Conservation (phyloP, 805 yeast species). For the Saccharomycopsis olivae region DNA sequence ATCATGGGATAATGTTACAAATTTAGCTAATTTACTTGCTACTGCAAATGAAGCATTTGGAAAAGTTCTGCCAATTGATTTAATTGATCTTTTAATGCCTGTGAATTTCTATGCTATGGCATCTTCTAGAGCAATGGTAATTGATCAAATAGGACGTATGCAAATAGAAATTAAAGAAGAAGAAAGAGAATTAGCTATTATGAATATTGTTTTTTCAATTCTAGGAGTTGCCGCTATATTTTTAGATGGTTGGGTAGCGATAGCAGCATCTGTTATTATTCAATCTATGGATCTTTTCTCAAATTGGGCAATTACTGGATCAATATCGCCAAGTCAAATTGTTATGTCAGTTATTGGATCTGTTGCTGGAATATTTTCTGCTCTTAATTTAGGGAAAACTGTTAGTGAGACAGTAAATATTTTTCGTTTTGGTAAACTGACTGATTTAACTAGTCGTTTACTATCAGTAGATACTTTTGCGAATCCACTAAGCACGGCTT, state of each 20-base stretch:
- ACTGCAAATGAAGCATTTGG: conserved; percentile 3
- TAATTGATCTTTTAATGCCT: conserved; percentile 8
- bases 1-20: conserved; percentile 3
- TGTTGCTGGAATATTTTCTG: background rate
- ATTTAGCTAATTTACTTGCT: conserved; percentile 5
- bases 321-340: background rate
- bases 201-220: conserved; percentile 10
- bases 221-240: conserved; percentile 10
- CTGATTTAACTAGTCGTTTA: too few relatives aligned
- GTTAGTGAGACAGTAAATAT: too few relatives aligned
- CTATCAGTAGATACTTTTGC: too few relatives aligned
- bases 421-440: too few relatives aligned
- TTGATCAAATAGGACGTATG: conserved; percentile 3
- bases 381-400: too few relatives aligned
- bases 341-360: background rate
- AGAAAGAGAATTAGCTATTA: conserved; percentile 8
- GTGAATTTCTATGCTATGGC: conserved; percentile 3
- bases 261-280: conserved; percentile 1
- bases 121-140: conserved; percentile 3
- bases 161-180: background rate
- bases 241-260: conserved; percentile 6
- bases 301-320: conserved; percentile 5
- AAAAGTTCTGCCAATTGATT: conserved; percentile 5
- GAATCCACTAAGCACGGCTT: too few relatives aligned
- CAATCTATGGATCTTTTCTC: conserved; percentile 2